A percentile compares a stretch with the other conserved stretches of the same genome.
phyloP scores from a whole-genome alignment of 129 eudicot species.

The Ambrosia artemisiifolia region DNA sequence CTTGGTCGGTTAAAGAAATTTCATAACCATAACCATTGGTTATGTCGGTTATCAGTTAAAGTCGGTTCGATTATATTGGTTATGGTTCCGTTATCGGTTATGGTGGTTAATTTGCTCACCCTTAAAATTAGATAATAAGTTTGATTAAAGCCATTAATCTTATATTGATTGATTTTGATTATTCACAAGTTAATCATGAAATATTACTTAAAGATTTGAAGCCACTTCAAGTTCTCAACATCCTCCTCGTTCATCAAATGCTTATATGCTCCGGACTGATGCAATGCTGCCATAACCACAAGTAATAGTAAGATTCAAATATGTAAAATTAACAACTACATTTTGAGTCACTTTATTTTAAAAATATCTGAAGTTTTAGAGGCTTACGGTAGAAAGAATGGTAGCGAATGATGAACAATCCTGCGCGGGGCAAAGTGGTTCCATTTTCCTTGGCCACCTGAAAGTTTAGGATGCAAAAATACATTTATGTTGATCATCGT shows the following conservation, averaged over 20 bases:
- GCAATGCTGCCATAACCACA: conserved; percentile 64
- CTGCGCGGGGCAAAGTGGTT: conserved; percentile 77
- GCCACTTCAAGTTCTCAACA: conserved; percentile 79
- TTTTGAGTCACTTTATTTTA: background rate
- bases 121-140: background rate
- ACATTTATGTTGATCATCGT: background rate
- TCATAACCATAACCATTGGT: too few relatives aligned
- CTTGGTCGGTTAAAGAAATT: too few relatives aligned
- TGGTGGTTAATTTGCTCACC: too few relatives aligned
- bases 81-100: too few relatives aligned
- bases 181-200: background rate
- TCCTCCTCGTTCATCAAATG: conserved; percentile 91
- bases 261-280: conserved; percentile 66
- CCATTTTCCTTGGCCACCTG: conserved; percentile 86
- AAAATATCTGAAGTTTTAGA: background rate
- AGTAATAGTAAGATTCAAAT: background rate
- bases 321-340: background rate
- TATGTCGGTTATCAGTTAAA: too few relatives aligned
- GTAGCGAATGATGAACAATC: conserved; percentile 66
- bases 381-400: conserved; percentile 85
- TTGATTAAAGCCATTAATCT: background rate
- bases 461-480: background rate
- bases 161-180: background rate
- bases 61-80: too few relatives aligned
- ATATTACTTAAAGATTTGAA: conserved; percentile 68